Evolutionary conservation across 345 rosid genomes (phyloP).

Genomic region (Salix dunnii): DNA sequence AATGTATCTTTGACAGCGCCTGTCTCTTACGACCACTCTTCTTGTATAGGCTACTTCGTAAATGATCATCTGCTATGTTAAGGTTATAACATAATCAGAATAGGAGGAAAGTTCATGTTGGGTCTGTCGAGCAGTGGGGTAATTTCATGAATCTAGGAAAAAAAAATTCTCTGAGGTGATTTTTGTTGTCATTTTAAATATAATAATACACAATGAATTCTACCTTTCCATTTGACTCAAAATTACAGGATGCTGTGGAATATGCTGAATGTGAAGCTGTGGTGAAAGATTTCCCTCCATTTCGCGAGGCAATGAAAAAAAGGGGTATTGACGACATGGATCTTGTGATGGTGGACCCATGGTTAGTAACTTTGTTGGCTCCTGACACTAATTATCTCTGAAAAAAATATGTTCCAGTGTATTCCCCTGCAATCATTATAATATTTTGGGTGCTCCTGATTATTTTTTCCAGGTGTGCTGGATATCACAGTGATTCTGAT

Average conservation of each 20-base stretch:
- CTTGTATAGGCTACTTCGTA: background rate
- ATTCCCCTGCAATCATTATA: background rate
- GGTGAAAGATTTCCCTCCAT: constrained; percentile 78
- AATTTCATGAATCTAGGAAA: too few relatives aligned
- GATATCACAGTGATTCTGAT: constrained; percentile 77
- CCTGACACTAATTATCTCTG: background rate
- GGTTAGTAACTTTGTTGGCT: constrained; percentile 21
- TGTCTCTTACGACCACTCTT: too few relatives aligned
- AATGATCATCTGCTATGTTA: background rate
- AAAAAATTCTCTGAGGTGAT: background rate
- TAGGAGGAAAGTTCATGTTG: background rate
- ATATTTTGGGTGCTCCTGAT: background rate
- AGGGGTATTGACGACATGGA: constrained; percentile 98
- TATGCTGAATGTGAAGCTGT: constrained; percentile 94
- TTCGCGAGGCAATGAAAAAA: constrained; percentile 84
- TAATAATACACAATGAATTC: background rate
- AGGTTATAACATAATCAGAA: background rate
- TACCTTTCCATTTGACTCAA: background rate
- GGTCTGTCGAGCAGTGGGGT: background rate
- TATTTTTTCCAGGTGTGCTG: constrained; percentile 63
- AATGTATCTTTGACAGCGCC: background rate
- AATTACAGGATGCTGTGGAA: constrained; percentile 67
- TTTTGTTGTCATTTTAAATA: background rate
- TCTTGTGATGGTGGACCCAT: constrained; percentile 77
- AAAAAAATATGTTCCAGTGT: constrained; percentile 1